Conservation (phyloP, 2,329 filamentous ascomycete species). For the Alternaria consortialis region DNA sequence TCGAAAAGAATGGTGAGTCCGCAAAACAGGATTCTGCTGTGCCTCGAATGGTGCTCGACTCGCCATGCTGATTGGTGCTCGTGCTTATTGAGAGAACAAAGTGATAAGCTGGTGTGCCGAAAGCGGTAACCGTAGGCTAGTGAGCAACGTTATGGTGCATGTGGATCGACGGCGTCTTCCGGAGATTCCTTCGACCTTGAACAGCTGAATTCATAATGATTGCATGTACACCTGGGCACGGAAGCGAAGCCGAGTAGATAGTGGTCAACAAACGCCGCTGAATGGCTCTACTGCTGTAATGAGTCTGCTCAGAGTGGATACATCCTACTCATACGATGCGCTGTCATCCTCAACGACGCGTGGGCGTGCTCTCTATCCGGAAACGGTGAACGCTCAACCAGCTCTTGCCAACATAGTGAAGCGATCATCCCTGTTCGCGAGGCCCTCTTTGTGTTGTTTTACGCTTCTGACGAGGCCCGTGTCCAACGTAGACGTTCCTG, state of each 20-base stretch:
- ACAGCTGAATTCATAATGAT: background rate
- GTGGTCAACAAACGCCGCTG: background rate
- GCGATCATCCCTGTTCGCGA: slow-evolving; percentile 2
- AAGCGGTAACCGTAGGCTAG: slow-evolving; percentile 14
- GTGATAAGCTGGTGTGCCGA: slow-evolving; percentile 8
- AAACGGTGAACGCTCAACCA: slow-evolving; percentile 12
- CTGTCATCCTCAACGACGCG: slow-evolving; percentile 13
- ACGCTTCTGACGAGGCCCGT: slow-evolving; percentile 7
- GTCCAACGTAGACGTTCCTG: slow-evolving; percentile 1
- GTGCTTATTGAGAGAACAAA: background rate
- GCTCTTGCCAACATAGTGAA: slow-evolving; percentile 9
- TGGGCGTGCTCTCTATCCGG: slow-evolving; percentile 9
- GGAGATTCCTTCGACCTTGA: slow-evolving; percentile 7
- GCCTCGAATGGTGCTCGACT: background rate
- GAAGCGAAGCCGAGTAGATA: background rate
- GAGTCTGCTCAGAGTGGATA: slow-evolving; percentile 6
- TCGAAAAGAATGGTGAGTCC: slow-evolving; percentile 7
- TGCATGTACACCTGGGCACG: slow-evolving; percentile 5
- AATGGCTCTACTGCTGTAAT: slow-evolving; percentile 3
- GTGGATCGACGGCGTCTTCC: background rate
- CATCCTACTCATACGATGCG: slow-evolving; percentile 7
- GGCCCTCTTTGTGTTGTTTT: background rate
- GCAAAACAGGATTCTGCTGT: slow-evolving; percentile 11
- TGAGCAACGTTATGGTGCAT: slow-evolving; percentile 11
- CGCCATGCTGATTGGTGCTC: slow-evolving; percentile 6